Base-by-base conservation (phyloP, 768 basidiomycete genomes). In the Lentinus tigrinus region DNA sequence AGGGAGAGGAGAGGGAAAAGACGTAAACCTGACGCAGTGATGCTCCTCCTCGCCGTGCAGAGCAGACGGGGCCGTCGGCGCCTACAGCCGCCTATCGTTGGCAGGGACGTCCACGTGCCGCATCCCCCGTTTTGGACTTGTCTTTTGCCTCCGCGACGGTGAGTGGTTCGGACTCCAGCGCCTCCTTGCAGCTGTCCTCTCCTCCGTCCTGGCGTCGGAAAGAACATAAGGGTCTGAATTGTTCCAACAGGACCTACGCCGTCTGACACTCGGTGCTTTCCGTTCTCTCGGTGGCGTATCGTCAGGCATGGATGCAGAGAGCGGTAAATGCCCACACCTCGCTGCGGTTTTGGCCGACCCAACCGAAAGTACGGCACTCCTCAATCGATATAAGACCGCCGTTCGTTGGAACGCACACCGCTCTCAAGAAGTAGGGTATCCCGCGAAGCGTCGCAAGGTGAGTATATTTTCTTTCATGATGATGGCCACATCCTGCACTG, bases 381-480 rank as follows among this genome's bases (percentile, higher is more conserved):
- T 82, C 40, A 69, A 73, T 56, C 85, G 80, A 66, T 89, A 81
- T 68, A 80, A 75, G 61, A 74, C 75, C 2, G 80, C 82, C 10
- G 73, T 85, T 17, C 72, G 75, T 1, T 89, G 88, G 88, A 75
- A 79, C 52, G 75, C 79, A 2, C 72, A 73, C 34, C 74, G 80
- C 9, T 67, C 73, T 0, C 78, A 85, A 48, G 74, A 76, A n/a
- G 73, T 77, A 0, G 73, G 73, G 42, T 75, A 81, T 27, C 74
- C 83, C 8, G 70, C 77, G 11, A 91, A 91, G 67, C 80, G 87
- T 40, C 75, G 87, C 63, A 89, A 85, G 79, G 89, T 88, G 40
- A 40, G 81, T 24, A 19, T 38, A 43, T 4, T 4, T 28, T 9
- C 9, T 4, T n/a, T 13, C 17, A 27, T 21, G 21, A 3, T 10